A percentile compares a stretch with the other conserved stretches of the same genome.
phyloP scores from a whole-genome alignment of 345 rosid genomes.

The Streptanthus diversifolius region DNA sequence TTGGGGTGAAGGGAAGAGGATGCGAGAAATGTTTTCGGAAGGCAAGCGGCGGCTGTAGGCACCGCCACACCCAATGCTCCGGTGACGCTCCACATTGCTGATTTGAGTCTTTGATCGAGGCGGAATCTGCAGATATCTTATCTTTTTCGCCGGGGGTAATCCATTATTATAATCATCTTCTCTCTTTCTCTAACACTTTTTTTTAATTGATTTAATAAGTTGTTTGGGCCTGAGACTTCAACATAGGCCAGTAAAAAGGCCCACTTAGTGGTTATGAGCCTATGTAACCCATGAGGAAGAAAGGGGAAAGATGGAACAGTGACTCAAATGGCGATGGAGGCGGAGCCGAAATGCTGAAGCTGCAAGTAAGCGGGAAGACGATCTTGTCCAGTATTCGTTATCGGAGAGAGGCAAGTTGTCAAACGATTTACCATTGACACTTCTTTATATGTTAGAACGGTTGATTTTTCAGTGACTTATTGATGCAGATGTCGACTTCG shows the following conservation, averaged over 20 bases:
- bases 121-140: constrained; percentile 36
- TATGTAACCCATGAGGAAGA: not conserved
- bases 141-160: constrained; percentile 24
- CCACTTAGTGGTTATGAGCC: not conserved
- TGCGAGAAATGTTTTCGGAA: constrained; percentile 4
- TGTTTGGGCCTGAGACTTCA: not conserved
- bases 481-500: constrained; percentile 40
- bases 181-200: not conserved
- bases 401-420: constrained; percentile 24
- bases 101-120: constrained; percentile 28
- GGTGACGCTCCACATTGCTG: constrained; percentile 38
- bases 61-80: constrained; percentile 35
- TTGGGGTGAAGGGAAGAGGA: constrained; percentile 15
- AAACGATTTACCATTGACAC: not conserved
- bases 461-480: not conserved
- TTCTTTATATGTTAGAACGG: not conserved
- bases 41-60: constrained; percentile 11
- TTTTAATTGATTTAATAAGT: not conserved
- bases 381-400: constrained; percentile 23
- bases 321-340: constrained; percentile 26
- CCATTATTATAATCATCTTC: constrained; percentile 13
- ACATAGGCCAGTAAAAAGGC: not conserved
- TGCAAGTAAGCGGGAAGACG: constrained; percentile 34
- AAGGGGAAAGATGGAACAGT: not conserved
- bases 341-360: constrained; percentile 32